Conservation (phyloP, 768 basidiomycete genomes). For the Cystofilobasidium bisporidii region DNA sequence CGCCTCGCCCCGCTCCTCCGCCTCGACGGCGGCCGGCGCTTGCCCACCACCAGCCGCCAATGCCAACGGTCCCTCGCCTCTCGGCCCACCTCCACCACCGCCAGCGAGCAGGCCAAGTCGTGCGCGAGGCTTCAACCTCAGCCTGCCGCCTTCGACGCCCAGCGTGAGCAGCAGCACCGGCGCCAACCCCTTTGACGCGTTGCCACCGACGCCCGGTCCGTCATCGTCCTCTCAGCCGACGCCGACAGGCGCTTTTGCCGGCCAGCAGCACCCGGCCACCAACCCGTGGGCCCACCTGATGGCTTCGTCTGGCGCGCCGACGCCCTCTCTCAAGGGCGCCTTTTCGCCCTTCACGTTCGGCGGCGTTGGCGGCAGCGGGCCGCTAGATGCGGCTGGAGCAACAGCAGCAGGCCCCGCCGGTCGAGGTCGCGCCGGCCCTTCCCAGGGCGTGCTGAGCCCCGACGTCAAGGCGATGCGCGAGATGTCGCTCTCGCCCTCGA, state of each 20-base stretch:
- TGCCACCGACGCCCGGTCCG: no score
- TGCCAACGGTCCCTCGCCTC: no score
- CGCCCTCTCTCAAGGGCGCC: conserved; percentile 12
- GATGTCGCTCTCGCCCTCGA: not conserved
- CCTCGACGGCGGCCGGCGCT: no score
- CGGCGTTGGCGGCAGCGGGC: not conserved
- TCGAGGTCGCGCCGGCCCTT: no score
- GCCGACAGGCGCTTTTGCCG: not conserved
- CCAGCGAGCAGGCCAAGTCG: no score
- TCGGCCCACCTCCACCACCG: no score
- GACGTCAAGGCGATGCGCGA: conserved; percentile 4
- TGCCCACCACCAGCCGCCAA: no score
- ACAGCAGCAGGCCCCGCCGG: no score
- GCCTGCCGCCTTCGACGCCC: not conserved
- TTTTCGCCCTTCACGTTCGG: conserved; percentile 17
- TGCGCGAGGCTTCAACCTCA: not conserved
- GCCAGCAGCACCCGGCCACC: not conserved
- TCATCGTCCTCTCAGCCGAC: no score
- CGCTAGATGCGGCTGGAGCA: no score
- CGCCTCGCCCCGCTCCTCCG: no score
- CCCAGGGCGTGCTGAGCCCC: not conserved
- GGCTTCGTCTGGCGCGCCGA: conserved; percentile 26
- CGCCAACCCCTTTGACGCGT: not conserved
- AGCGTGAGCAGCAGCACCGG: not conserved
- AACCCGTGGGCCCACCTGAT: conserved; percentile 28